Base-by-base conservation (phyloP, 1,284 basidiomycete species). In the Peniophora sp. region DNA sequence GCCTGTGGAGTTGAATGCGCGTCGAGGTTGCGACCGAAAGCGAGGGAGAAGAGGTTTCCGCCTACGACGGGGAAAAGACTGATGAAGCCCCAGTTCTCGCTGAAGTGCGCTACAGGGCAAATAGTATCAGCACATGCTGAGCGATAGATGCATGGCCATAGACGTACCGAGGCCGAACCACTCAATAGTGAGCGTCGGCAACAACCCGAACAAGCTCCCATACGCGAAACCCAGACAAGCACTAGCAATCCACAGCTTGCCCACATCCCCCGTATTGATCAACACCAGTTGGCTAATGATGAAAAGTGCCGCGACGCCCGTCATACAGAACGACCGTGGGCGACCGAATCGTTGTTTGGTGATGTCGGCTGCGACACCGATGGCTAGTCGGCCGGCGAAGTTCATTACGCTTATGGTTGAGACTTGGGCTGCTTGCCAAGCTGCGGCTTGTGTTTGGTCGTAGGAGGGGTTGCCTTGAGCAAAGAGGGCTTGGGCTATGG, bases 21-120 rank as follows among this genome's bases (percentile, higher is more conserved):
- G 58, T 94, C 92, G 39, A 92, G 74, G 55, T 89, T 85, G 39
- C 70, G 70, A 0, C 93, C 93, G 61, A 95, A 96, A 41, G 88
- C 71, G 38, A 95, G 61, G 39, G 91, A 92, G 67, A 94, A 91
- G 1, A 92, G 49, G 68, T 95, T 96, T 0, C 89, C 89, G 6
- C 87, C 89, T 2, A 93, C 47, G 52, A 92, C 76, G 1, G 93
- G 91, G 0, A 86, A 79, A 17, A 93, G 67, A 6, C 80, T 81
- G 24, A 88, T 74, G 62, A 80, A 89, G 16, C 93, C 93, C 84
- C 84, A 94, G 65, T 95, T 96, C 68, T 92, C 85, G 2, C 82
- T 83, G 59, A 90, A 83, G 59, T 85, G 84, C 14, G 69, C 82
- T 84, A 54, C 53, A 47, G 44, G n/a, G n/a, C 52, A 32, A 12